Conservation (phyloP, 306 rosid species). For the Betula pendula region DNA sequence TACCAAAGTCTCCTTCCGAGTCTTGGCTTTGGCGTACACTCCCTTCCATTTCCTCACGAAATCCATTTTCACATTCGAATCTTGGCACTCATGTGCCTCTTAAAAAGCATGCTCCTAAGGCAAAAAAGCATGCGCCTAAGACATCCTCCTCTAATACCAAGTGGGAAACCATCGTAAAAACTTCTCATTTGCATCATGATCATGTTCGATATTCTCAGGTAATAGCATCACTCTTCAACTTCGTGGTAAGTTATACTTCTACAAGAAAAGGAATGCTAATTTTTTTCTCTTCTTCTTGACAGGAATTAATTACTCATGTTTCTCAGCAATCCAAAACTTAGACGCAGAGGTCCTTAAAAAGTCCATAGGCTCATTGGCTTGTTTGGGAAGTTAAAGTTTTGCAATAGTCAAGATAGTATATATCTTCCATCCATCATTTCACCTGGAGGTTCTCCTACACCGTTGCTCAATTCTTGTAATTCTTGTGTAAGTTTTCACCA, state of each 20-base stretch:
- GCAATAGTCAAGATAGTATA: conserved; percentile 14
- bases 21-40: conserved; percentile 94
- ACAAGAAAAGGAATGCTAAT: conserved; percentile 14
- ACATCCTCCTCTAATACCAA: conserved; percentile 48
- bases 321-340: conserved; percentile 57
- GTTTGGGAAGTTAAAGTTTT: conserved; percentile 13
- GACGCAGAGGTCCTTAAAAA: conserved; percentile 16
- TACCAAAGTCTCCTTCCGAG: conserved; percentile 92
- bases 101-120: conserved; percentile 46
- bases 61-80: conserved; percentile 41
- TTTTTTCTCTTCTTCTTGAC: conserved; percentile 26
- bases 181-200: conserved; percentile 66
- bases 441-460: conserved; percentile 16
- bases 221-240: conserved; percentile 27
- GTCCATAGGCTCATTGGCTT: conserved; percentile 22
- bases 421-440: conserved; percentile 7
- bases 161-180: conserved; percentile 96
- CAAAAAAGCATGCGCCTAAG: conserved; percentile 47
- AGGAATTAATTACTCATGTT: conserved; percentile 68
- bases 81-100: conserved; percentile 29
- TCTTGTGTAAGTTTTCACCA: not conserved
- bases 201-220: conserved; percentile 91
- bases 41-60: conserved; percentile 54
- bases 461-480: not conserved
- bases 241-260: not conserved